Evolutionary conservation across 768 basidiomycete species (phyloP).

Genomic region (Leccinum longicurvipes): DNA sequence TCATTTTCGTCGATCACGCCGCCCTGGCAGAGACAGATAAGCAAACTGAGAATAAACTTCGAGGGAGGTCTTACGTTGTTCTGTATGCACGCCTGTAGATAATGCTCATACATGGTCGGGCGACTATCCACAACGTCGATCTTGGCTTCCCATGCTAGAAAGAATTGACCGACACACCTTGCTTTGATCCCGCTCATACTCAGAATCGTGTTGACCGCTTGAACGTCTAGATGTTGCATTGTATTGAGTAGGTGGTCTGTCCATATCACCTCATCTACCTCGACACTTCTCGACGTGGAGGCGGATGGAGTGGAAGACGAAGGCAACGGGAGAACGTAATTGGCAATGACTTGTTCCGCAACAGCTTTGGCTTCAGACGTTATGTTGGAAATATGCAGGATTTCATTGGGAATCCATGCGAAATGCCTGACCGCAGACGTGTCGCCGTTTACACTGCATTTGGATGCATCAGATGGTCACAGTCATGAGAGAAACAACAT

Average conservation of each 20-base stretch:
- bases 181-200: slow-evolving; percentile 60
- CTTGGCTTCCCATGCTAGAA: neutral
- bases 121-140: slow-evolving; percentile 42
- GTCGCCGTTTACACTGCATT: slow-evolving; percentile 73
- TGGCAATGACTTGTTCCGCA: slow-evolving; percentile 65
- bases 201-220: slow-evolving; percentile 54
- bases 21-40: slow-evolving; percentile 49
- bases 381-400: slow-evolving; percentile 56
- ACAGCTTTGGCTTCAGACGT: slow-evolving; percentile 58
- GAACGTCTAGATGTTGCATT: slow-evolving; percentile 65
- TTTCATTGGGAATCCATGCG: slow-evolving; percentile 84
- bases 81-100: slow-evolving; percentile 67
- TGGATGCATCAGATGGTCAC: slow-evolving; percentile 1
- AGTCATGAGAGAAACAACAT: slow-evolving; percentile 26
- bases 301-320: slow-evolving; percentile 34
- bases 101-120: slow-evolving; percentile 68
- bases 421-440: slow-evolving; percentile 72
- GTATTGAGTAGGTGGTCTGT: slow-evolving; percentile 76
- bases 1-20: slow-evolving; percentile 87
- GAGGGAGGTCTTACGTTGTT: slow-evolving; percentile 67
- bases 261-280: slow-evolving; percentile 81
- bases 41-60: neutral
- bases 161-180: slow-evolving; percentile 38
- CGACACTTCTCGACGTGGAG: slow-evolving; percentile 44
- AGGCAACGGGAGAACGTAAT: slow-evolving; percentile 83